These are phyloP conservation scores for Acrasis kona DNA, from an alignment of 78 protist species.

Conservation along the genomic window DNA sequence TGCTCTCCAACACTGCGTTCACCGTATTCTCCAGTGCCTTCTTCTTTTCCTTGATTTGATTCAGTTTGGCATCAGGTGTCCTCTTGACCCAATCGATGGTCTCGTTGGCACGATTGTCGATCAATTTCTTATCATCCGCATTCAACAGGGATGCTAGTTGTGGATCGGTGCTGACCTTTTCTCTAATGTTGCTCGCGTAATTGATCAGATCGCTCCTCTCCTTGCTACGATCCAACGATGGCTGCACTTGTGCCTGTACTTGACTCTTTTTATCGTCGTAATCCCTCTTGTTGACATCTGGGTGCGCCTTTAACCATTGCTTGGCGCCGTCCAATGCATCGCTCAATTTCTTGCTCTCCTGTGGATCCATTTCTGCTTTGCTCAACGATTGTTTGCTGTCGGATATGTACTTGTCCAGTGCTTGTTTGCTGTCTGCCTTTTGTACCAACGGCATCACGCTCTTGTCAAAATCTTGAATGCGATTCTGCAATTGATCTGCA, in stretches of 20 bases:
- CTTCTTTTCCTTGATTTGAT: not conserved
- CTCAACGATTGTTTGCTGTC: too few species aligned
- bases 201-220: too few species aligned
- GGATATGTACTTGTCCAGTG: too few species aligned
- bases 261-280: not conserved
- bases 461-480: too few species aligned
- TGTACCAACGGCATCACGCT: too few species aligned
- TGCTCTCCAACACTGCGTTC: not conserved
- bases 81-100: not conserved
- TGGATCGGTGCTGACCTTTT: not conserved
- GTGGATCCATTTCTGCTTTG: too few species aligned
- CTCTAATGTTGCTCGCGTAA: not conserved
- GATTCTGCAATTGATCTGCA: too few species aligned
- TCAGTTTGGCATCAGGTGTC: not conserved
- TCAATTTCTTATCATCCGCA: not conserved
- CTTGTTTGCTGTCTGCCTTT: too few species aligned
- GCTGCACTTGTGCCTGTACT: not conserved
- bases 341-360: too few species aligned
- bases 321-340: too few species aligned
- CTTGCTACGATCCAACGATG: not conserved
- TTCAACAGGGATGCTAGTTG: not conserved
- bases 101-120: not conserved
- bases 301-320: not conserved
- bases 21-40: not conserved
- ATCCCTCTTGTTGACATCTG: not conserved